phyloP scores from a whole-genome alignment of 495 filamentous ascomycete species.

The Podospora comata region DNA sequence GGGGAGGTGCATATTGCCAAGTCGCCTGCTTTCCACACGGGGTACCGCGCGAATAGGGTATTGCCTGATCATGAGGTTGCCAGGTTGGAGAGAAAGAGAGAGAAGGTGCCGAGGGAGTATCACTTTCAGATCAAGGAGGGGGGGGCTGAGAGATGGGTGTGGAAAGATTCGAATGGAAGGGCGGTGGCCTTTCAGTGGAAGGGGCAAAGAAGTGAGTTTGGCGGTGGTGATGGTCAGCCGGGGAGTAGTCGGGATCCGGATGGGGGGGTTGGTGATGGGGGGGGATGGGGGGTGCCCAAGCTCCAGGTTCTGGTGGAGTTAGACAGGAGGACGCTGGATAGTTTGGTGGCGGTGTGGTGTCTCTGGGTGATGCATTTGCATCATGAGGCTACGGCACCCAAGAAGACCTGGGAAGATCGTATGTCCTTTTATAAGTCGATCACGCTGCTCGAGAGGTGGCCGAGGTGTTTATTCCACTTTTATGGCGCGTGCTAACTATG shows the following conservation, averaged over 20 bases:
- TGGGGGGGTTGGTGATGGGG: background rate
- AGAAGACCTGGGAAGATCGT: slow-evolving; percentile 13
- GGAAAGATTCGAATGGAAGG: slow-evolving; percentile 24
- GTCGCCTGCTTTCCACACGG: slow-evolving; percentile 25
- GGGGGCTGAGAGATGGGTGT: slow-evolving; percentile 24
- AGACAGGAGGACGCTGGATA: slow-evolving; percentile 28
- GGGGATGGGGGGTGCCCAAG: slow-evolving; percentile 9
- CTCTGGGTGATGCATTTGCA: slow-evolving; percentile 34
- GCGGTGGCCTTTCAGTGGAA: slow-evolving; percentile 28
- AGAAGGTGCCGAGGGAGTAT: slow-evolving; percentile 19
- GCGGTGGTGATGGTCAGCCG: background rate
- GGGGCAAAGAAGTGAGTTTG: background rate
- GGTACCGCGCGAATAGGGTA: slow-evolving; percentile 24
- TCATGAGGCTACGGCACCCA: background rate
- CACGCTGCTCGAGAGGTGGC: background rate
- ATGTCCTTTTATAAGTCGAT: background rate
- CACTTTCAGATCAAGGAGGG: slow-evolving; percentile 26
- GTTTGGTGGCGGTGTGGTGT: slow-evolving; percentile 36
- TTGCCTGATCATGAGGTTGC: slow-evolving; percentile 16
- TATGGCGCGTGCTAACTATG: background rate
- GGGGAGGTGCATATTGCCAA: slow-evolving; percentile 26
- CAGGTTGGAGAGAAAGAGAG: slow-evolving; percentile 15
- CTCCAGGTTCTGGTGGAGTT: slow-evolving; percentile 30
- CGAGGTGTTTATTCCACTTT: background rate
- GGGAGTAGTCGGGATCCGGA: background rate